A percentile compares a stretch with the other conserved stretches of the same genome.
Evolutionary conservation across 805 yeast species (phyloP).

Genomic region (Candida vartiovaarae): DNA sequence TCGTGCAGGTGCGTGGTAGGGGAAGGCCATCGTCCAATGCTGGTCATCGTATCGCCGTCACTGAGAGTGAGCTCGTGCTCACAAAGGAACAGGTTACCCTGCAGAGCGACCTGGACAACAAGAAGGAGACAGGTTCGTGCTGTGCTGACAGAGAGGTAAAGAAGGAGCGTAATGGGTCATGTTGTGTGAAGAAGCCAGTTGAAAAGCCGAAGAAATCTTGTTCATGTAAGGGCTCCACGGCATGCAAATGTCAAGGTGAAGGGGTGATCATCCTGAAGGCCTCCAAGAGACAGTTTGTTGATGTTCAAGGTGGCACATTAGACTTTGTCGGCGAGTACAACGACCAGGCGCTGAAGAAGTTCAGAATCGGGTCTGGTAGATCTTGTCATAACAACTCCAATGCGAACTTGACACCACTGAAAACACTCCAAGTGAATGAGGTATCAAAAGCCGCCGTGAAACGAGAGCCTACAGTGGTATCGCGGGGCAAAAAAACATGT

Average conservation of each 20-base stretch:
- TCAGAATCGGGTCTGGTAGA: slow-evolving; percentile 6
- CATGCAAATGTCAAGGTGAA: slow-evolving; percentile 9
- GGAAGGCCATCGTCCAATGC: slow-evolving; percentile 63
- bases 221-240: background rate
- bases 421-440: background rate
- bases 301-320: slow-evolving; percentile 20
- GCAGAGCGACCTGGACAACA: slow-evolving; percentile 1
- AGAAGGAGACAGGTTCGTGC: background rate
- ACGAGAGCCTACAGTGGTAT: no score
- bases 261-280: slow-evolving; percentile 22
- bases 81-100: slow-evolving; percentile 12
- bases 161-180: background rate
- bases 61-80: slow-evolving; percentile 17
- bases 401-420: background rate
- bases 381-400: background rate
- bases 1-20: slow-evolving; percentile 67
- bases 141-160: background rate
- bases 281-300: slow-evolving; percentile 21
- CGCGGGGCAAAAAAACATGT: no score
- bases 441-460: background rate
- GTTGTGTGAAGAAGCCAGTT: slow-evolving; percentile 4
- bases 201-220: background rate
- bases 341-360: slow-evolving; percentile 12
- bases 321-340: slow-evolving; percentile 22
- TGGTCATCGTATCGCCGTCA: slow-evolving; percentile 23